Base-by-base conservation (phyloP, 2,329 filamentous ascomycete genomes). In the Aspergillus uvarum region DNA sequence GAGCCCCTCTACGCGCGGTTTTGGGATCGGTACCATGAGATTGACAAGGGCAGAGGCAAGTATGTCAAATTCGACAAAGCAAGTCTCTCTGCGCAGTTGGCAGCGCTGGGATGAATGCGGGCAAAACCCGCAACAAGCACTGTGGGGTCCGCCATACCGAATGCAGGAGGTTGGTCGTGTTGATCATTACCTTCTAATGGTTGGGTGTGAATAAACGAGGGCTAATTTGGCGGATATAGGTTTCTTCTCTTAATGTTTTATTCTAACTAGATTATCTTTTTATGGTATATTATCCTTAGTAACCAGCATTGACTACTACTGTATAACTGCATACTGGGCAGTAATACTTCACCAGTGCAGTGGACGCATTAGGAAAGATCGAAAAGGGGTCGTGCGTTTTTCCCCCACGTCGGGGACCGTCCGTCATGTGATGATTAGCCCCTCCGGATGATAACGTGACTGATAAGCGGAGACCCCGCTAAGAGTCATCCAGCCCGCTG, bases 31-130 rank as follows among this genome's bases (percentile, higher is more conserved):
- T 99, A 99, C 74, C 93, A 97, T 74, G 95, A 98, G 77, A 88
- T 98, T 65, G 94, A 98, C 78, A 97, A 96, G 81, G 95, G 95
- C 61, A 96, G 93, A 79, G 94, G 94, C 67, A 99, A 99, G 77
- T 96, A 98, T 77, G 92, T 96, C 74, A 97, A 96, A 80, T 98
- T 96, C 74, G 93, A 97, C 80, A 97, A 97, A 81, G 82, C 83
- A 47, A 85, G 87, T 51, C 88, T 99, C 69, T 86, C 89, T 51
- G 85, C 85, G 22, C 78, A 83, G 61, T 72, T 89, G 69, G 79
- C 82, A 24, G 74, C 77, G 53, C 72, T 84, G 66, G 74, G 57
- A 50, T 72, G 55, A 62, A 44, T 44, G 38, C 16, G n/a, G 38
- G 6, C 38, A 19, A 19, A 16, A 44, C 16, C 38, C 14, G 38